phyloP scores from a whole-genome alignment of 495 filamentous ascomycete species.

The Glarea lozoyensis region DNA sequence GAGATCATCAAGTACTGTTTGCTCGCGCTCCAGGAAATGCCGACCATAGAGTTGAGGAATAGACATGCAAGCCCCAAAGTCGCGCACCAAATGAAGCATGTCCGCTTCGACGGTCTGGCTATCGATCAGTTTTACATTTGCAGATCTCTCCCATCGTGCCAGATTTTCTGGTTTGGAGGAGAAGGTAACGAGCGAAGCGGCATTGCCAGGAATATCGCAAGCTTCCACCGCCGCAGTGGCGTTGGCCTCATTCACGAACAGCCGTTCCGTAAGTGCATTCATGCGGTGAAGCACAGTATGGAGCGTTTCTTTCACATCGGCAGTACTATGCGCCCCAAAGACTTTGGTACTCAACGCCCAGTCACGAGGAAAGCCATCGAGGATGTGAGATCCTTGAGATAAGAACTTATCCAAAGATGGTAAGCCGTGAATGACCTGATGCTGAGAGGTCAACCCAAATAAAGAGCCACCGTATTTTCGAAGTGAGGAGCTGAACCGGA shows the following conservation, averaged over 20 bases:
- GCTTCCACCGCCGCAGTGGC: neutral
- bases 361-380: neutral
- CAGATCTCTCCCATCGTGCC: neutral
- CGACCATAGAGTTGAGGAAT: neutral
- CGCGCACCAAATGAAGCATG: neutral
- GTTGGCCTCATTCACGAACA: neutral
- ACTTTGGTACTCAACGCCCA: neutral
- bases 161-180: neutral
- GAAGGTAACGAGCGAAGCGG: neutral
- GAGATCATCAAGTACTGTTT: conserved; percentile 7
- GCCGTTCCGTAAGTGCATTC: neutral
- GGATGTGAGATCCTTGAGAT: neutral
- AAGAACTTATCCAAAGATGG: neutral
- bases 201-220: neutral
- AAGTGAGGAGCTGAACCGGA: no score
- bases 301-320: neutral
- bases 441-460: neutral
- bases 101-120: neutral
- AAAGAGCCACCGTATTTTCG: neutral
- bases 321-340: neutral
- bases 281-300: neutral
- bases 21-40: conserved; percentile 2
- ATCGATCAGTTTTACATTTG: neutral
- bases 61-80: neutral
- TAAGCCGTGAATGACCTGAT: neutral